These are phyloP conservation scores for Paspalum vaginatum DNA, from an alignment of 176 grass and related monocot species.

Conservation along the genomic window DNA sequence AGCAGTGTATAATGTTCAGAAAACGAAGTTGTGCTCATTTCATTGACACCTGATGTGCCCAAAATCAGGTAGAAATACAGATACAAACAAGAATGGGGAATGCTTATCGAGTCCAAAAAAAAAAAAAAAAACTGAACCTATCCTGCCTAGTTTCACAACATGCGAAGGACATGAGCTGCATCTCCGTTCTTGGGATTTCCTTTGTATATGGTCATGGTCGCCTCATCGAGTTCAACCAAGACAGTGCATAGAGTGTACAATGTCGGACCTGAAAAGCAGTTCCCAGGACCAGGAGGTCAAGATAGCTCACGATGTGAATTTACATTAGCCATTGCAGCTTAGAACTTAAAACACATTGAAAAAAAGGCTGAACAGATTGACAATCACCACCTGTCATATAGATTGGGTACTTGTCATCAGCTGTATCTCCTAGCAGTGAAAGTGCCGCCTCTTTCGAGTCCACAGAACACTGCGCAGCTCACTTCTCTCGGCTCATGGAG, in stretches of 20 bases:
- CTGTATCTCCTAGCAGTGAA: slow-evolving; percentile 69
- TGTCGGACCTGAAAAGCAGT: slow-evolving; percentile 58
- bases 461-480: slow-evolving; percentile 53
- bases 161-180: slow-evolving; percentile 35
- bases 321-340: background rate
- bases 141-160: slow-evolving; percentile 26
- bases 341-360: background rate
- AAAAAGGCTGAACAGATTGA: background rate
- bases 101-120: background rate
- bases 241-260: slow-evolving; percentile 79
- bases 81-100: background rate
- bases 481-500: slow-evolving; percentile 68
- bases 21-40: background rate
- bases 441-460: slow-evolving; percentile 58
- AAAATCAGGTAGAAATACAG: too few relatives aligned
- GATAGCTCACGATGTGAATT: slow-evolving; percentile 10
- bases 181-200: slow-evolving; percentile 59
- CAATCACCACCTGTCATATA: slow-evolving; percentile 84
- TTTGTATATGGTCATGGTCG: slow-evolving; percentile 67
- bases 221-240: slow-evolving; percentile 68
- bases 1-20: background rate
- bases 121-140: background rate
- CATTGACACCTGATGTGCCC: background rate
- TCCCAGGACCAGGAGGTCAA: too few relatives aligned
- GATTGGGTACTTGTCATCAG: slow-evolving; percentile 73